phyloP scores from a whole-genome alignment of 257 asterid species.

The Galeopsis tetrahit region DNA sequence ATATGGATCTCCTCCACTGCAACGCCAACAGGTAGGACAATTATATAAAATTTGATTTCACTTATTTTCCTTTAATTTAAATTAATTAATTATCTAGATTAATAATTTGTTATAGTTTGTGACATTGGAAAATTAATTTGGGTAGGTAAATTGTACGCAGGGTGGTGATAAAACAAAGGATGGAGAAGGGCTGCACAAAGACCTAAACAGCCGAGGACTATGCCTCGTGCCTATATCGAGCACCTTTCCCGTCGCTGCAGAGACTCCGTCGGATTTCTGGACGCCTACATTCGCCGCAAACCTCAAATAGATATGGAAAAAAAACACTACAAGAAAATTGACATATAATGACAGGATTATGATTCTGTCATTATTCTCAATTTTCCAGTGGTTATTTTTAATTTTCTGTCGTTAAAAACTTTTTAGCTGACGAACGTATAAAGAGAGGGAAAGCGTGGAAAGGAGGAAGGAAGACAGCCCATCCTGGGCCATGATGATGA shows the following conservation, averaged over 20 bases:
- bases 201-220: conserved; percentile 74
- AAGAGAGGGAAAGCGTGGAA: conserved; percentile 10
- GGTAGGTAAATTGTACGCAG: conserved; percentile 35
- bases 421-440: too few species aligned
- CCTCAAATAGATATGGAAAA: conserved; percentile 48
- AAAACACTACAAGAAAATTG: too few species aligned
- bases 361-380: too few species aligned
- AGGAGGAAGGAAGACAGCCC: conserved; percentile 50
- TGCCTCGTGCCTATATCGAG: conserved; percentile 87
- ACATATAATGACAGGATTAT: too few species aligned
- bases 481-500: conserved; percentile 61
- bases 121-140: too few species aligned
- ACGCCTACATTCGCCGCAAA: conserved; percentile 74
- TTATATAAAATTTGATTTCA: conserved; percentile 1
- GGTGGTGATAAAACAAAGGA: conserved; percentile 41
- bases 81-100: neutral
- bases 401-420: too few species aligned
- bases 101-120: neutral
- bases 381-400: too few species aligned
- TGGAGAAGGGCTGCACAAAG: conserved; percentile 48
- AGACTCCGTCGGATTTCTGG: conserved; percentile 80
- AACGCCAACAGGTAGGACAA: conserved; percentile 61
- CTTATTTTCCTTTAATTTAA: neutral
- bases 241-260: conserved; percentile 80
- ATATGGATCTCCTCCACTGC: conserved; percentile 55